phyloP scores from a whole-genome alignment of 2,329 filamentous ascomycete genomes.

The Ophiosphaerella korrae region DNA sequence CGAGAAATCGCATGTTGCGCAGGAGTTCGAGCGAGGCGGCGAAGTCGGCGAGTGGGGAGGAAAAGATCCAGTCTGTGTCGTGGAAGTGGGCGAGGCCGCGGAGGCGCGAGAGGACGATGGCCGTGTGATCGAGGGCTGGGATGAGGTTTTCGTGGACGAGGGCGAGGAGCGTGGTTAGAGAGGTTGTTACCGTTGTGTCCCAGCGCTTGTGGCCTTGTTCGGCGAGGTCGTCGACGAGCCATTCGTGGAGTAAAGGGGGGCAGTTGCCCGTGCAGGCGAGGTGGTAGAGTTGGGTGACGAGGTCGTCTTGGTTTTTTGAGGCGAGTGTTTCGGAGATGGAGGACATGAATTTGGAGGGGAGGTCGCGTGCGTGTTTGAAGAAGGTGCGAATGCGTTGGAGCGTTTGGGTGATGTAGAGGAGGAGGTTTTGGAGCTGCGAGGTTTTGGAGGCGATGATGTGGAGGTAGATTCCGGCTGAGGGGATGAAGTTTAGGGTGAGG shows the following conservation, averaged over 20 bases:
- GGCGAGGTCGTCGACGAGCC: slow-evolving; percentile 78
- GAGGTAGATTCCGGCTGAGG: slow-evolving; percentile 77
- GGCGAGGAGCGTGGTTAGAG: slow-evolving; percentile 76
- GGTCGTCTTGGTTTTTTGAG: slow-evolving; percentile 66
- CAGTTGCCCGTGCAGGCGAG: slow-evolving; percentile 83
- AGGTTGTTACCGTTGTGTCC: slow-evolving; percentile 83
- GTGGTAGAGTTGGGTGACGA: slow-evolving; percentile 81
- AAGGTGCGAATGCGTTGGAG: slow-evolving; percentile 79
- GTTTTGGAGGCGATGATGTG: slow-evolving; percentile 85
- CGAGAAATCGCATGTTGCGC: slow-evolving; percentile 74
- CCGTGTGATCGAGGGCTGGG: slow-evolving; percentile 82
- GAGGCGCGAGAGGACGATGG: slow-evolving; percentile 80
- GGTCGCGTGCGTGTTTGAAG: slow-evolving; percentile 80
- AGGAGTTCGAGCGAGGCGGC: slow-evolving; percentile 66
- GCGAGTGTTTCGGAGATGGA: slow-evolving; percentile 77
- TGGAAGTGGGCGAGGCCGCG: slow-evolving; percentile 83
- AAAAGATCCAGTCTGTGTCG: slow-evolving; percentile 65
- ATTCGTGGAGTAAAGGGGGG: slow-evolving; percentile 76
- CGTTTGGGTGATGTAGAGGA: slow-evolving; percentile 83
- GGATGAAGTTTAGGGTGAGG: slow-evolving; percentile 82
- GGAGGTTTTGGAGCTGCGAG: slow-evolving; percentile 82
- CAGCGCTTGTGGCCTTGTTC: slow-evolving; percentile 86
- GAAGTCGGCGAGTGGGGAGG: slow-evolving; percentile 53
- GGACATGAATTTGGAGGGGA: slow-evolving; percentile 77
- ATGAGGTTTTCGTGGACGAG: slow-evolving; percentile 87